phyloP scores from a whole-genome alignment of 1,284 basidiomycete species.

The Flammula alnicola region DNA sequence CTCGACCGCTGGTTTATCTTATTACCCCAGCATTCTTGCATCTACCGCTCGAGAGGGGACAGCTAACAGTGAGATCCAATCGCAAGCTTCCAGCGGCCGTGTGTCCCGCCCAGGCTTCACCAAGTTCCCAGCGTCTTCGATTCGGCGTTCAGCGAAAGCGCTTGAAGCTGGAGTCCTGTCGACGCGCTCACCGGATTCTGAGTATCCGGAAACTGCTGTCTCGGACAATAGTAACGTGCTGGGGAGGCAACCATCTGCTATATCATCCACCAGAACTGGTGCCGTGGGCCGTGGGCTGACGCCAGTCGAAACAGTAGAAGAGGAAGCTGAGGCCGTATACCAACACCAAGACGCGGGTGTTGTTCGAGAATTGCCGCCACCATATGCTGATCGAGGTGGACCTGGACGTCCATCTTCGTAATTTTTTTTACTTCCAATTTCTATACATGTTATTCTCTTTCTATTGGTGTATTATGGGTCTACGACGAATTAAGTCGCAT shows the following conservation, averaged over 20 bases:
- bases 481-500: not conserved
- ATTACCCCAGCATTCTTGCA: not conserved
- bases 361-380: slow-evolving; percentile 34
- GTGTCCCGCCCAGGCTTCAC: slow-evolving; percentile 20
- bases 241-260: not conserved
- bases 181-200: slow-evolving; percentile 15
- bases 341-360: slow-evolving; percentile 33
- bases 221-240: slow-evolving; percentile 8
- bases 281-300: not conserved
- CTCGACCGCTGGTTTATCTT: not conserved
- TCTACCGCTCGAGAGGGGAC: not conserved
- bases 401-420: not conserved
- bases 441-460: not conserved
- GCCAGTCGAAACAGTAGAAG: not conserved
- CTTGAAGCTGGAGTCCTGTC: slow-evolving; percentile 12
- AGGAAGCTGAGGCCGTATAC: slow-evolving; percentile 24
- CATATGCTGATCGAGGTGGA: slow-evolving; percentile 26
- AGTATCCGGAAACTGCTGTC: slow-evolving; percentile 10
- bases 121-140: slow-evolving; percentile 26
- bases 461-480: not conserved
- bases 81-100: not conserved
- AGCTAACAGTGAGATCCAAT: not conserved
- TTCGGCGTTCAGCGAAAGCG: slow-evolving; percentile 21
- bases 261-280: not conserved
- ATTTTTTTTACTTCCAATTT: not conserved